Evolutionary conservation across 164 flowering plant species (phyloP).

Genomic region (Liriodendron chinense): DNA sequence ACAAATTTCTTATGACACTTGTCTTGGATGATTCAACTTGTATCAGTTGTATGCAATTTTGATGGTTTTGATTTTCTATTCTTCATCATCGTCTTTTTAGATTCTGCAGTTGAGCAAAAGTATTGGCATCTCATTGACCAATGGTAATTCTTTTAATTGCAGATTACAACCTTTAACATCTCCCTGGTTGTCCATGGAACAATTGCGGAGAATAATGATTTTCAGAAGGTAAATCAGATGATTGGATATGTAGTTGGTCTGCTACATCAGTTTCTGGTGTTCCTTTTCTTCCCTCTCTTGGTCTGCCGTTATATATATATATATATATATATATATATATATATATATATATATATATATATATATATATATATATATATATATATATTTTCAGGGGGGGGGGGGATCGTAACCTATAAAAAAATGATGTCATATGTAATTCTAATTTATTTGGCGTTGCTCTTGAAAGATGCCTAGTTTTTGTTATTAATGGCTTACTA

Average conservation of each 20-base stretch:
- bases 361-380: no score
- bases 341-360: no score
- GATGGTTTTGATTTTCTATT: background rate
- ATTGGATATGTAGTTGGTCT: background rate
- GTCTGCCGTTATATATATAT: no score
- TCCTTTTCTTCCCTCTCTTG: no score
- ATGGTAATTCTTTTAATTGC: conserved; percentile 15
- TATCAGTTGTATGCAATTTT: background rate
- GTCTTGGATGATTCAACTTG: background rate
- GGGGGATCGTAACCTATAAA: no score
- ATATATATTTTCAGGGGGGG: no score
- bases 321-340: no score
- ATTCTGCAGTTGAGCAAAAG: background rate
- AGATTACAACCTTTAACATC: conserved; percentile 93
- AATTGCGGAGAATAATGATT: conserved; percentile 77
- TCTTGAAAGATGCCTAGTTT: background rate
- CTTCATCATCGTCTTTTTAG: background rate
- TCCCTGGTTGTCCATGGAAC: conserved; percentile 94
- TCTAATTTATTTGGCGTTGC: background rate
- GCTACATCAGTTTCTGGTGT: no score
- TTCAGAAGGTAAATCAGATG: conserved; percentile 44
- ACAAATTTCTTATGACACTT: background rate
- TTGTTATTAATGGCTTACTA: conserved; percentile 11
- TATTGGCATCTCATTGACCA: background rate
- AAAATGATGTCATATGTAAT: background rate